Conservation (phyloP, 2,329 filamentous ascomycete genomes). For the Apiospora aurea region DNA sequence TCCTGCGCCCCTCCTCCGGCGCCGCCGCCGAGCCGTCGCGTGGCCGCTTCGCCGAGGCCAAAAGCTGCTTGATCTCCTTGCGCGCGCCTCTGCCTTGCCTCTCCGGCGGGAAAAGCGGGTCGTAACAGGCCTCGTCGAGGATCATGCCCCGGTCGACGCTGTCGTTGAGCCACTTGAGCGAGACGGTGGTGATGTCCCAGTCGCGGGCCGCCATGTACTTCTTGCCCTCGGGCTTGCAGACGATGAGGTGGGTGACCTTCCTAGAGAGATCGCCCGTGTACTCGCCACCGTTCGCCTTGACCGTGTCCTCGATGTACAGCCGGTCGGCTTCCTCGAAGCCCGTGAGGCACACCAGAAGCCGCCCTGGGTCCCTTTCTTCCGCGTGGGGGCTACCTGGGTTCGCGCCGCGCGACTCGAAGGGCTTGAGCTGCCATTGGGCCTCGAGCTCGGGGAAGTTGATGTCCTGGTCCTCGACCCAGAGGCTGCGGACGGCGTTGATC, state of each 20-base stretch:
- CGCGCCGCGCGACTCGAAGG: conserved; percentile 63
- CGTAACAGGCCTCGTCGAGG: conserved; percentile 84
- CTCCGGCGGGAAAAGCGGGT: conserved; percentile 72
- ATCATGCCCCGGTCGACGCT: conserved; percentile 88
- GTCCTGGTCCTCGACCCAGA: conserved; percentile 82
- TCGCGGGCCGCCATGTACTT: conserved; percentile 89
- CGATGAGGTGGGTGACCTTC: conserved; percentile 86
- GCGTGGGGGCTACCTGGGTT: conserved; percentile 42
- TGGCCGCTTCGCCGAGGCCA: conserved; percentile 59
- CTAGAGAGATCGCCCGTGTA: conserved; percentile 90
- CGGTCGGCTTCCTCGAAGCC: conserved; percentile 57
- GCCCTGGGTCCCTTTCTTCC: conserved; percentile 44
- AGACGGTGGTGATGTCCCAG: conserved; percentile 83
- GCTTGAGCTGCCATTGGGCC: conserved; percentile 66
- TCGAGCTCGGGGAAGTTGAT: conserved; percentile 78
- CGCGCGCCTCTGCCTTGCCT: conserved; percentile 79
- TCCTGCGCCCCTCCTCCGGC: conserved; percentile 70
- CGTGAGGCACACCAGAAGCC: conserved; percentile 61
- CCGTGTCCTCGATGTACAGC: conserved; percentile 67
- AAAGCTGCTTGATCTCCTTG: conserved; percentile 47
- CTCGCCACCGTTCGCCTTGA: conserved; percentile 75
- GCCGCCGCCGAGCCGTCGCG: conserved; percentile 55
- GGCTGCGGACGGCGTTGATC: conserved; percentile 79
- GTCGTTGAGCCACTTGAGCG: conserved; percentile 84
- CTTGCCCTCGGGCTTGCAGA: conserved; percentile 77